Evolutionary conservation across 768 basidiomycete genomes (phyloP), one percentile per base, ranked within the genome.

Genomic region (Lyophyllum shimeji): DNA sequence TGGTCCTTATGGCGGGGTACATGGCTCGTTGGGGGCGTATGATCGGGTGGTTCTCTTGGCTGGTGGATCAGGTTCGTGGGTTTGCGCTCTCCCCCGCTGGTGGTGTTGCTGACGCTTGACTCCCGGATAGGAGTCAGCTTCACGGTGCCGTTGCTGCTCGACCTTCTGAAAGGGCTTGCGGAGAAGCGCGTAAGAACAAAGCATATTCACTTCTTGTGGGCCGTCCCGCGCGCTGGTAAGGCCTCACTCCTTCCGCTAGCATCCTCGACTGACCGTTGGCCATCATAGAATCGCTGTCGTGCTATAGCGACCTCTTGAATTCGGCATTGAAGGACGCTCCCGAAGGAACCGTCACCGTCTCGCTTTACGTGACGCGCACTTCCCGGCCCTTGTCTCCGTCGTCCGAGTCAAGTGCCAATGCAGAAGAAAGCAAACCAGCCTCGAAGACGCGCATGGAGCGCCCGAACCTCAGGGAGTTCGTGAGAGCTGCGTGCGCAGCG

Each of bases 1-100:
- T 39, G 69, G 71, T 0, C 70, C 70, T 17, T 67, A 70, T 37
- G 70, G 70, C 2, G 70, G 70, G 1, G 25, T 69, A 23, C 65
- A 66, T 47, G 58, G 61, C 0, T 46, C 65, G 40, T 31, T 73
- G 44, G 46, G 61, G 56, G 42, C 42, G n/a, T 69, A 65, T 27
- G 69, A 73, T 39, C 50, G 59, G 1, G 67, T 72, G 3, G 54
- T 68, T 20, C 58, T 75, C 11, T 54, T 73, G 23, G 71, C 68
- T 20, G 70, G 72, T 17, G 73, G 72, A 0, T 69, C 59, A 20
- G 73, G 73, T 66, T 40, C 47, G 63, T 66, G 46, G 50, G 4
- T 57, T 45, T 1, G 44, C 23, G 24, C 9, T 1, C 3, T 27
- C 25, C 3, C 13, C 9, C 27, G 29, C 20, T 29, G 31, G 39